Conservation (phyloP, 192 early-diverging fungal species). For the Coemansia sp. region DNA sequence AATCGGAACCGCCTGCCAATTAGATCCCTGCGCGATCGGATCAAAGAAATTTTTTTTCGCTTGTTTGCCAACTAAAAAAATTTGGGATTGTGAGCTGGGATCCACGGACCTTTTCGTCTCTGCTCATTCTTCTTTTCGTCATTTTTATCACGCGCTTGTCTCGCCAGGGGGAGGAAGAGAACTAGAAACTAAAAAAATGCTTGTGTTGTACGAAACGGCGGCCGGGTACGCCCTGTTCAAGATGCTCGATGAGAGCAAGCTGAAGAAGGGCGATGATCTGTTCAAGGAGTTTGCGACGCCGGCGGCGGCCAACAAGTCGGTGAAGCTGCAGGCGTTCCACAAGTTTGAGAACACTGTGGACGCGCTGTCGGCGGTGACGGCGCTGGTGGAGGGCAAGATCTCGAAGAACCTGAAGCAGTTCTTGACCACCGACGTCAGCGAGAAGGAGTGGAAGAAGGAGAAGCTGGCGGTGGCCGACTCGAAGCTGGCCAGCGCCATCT, state of each 20-base stretch:
- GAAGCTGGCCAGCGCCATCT: constrained; percentile 82
- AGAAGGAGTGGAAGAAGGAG: constrained; percentile 90
- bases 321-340: constrained; percentile 92
- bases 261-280: constrained; percentile 80
- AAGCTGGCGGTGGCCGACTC: constrained; percentile 85
- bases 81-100: not conserved
- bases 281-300: constrained; percentile 87
- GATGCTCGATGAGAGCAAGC: constrained; percentile 84
- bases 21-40: constrained; percentile 7
- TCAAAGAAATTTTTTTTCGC: constrained; percentile 37
- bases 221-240: constrained; percentile 97
- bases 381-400: constrained; percentile 93
- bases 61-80: too few species aligned
- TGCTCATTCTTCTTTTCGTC: not conserved
- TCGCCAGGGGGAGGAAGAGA: too few species aligned
- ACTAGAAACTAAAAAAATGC: too few species aligned
- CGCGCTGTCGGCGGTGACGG: constrained; percentile 93
- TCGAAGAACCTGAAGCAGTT: constrained; percentile 93
- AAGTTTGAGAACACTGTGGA: constrained; percentile 99
- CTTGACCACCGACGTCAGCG: constrained; percentile 75
- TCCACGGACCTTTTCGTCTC: not conserved
- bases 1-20: not conserved
- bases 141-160: constrained; percentile 1
- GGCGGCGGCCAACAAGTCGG: constrained; percentile 82
- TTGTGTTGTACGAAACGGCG: constrained; percentile 95